These are phyloP conservation scores for Heliamphora exappendiculata DNA, from an alignment of 148 eudicot genomes.

Conservation along the genomic window DNA sequence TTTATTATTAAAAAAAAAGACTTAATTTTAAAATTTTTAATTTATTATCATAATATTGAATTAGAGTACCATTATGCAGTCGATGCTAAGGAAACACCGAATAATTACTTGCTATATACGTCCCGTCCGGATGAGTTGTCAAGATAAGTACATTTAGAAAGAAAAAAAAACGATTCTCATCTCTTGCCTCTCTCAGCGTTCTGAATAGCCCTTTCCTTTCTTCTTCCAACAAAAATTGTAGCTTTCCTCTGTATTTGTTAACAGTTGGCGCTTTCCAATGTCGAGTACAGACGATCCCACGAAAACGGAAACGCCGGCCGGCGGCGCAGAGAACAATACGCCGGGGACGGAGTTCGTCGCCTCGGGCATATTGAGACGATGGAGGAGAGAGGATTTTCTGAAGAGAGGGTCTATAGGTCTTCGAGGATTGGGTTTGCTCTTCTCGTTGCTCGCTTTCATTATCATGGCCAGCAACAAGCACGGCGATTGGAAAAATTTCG, in stretches of 20 bases:
- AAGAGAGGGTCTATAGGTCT: conserved; percentile 34
- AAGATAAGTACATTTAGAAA: background rate
- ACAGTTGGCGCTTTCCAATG: background rate
- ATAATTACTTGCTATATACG: background rate
- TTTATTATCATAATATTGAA: too few species aligned
- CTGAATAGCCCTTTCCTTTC: background rate
- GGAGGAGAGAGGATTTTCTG: conserved; percentile 46
- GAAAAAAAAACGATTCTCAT: background rate
- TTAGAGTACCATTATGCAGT: too few species aligned
- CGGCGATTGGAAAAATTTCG: conserved; percentile 30
- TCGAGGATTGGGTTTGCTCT: conserved; percentile 35
- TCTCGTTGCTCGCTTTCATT: conserved; percentile 54
- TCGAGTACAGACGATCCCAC: background rate
- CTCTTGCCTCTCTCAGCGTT: background rate
- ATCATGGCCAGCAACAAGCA: conserved; percentile 52
- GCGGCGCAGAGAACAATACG: conserved; percentile 22
- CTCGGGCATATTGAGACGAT: conserved; percentile 21
- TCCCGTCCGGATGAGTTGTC: background rate
- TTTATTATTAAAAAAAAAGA: too few species aligned
- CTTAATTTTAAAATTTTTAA: too few species aligned
- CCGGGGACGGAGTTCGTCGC: conserved; percentile 18
- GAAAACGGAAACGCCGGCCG: conserved; percentile 15
- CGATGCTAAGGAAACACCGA: background rate
- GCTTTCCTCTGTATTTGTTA: too few species aligned
- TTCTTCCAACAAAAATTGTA: background rate